Base-by-base conservation (phyloP, 2,329 filamentous ascomycete species). In the Alternaria gaisen region DNA sequence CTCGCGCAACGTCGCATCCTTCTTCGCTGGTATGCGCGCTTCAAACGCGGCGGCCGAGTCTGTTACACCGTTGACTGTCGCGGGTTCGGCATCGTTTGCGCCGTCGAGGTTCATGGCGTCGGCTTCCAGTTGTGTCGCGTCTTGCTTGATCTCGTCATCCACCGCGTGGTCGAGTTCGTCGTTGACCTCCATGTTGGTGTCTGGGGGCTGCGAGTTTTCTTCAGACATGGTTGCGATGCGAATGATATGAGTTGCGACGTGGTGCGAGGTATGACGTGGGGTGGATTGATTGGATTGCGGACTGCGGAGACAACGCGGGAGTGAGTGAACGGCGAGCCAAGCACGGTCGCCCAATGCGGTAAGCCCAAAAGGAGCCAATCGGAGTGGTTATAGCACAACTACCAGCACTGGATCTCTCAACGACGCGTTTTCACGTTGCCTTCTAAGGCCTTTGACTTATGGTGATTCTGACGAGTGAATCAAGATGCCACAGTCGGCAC, bases 1-100 rank as follows among this genome's bases (percentile, higher is more conserved):
- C 80, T 98, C 94, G 75, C 94, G 91, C 67, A 99, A 82, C 40
- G 91, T 97, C 20, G 91, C 90, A 81, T 99, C 95, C 81, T 98
- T 98, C 77, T 93, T 92, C 53, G 90, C 90, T 1, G 91, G 89
- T 65, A 92, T 83, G 73, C 87, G 88, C 41, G 88, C 80, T 60
- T 91, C 90, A 42, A 84, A 79, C 6, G 84, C 79, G 6, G 80
- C 77, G 10, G 84, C 77, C 41, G 81, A 82, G 50, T 86, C 72
- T 64, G 66, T 41, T 12, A 72, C 61, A 22, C 74, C 77, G 53
- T 84, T 81, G 53, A 65, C 66, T 40, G 67, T 59, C 9, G 77
- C 57, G 44, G 68, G 65, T 22, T 76, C 77, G 44, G 70, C 57
- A 57, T 80, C 78, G 58, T 77, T 77, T 67, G 74, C 72, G 70